These are phyloP conservation scores for Claviceps quebecensis DNA, from an alignment of 2,329 filamentous ascomycete genomes.

Conservation along the genomic window DNA sequence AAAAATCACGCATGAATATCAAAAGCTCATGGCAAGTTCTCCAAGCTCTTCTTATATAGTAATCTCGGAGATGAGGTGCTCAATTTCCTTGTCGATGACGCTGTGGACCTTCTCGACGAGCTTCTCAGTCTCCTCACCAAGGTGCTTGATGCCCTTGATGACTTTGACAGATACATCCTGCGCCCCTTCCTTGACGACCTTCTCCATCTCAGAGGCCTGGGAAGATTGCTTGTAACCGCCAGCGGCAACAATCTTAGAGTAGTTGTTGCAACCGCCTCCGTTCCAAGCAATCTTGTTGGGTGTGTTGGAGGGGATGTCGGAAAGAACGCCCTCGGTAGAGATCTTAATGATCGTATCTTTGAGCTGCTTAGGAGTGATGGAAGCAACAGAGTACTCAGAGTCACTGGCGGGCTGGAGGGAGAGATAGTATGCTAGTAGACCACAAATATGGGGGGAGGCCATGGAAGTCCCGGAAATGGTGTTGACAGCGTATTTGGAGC, in stretches of 20 bases:
- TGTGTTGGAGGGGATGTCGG: constrained; percentile 72
- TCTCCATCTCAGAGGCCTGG: constrained; percentile 32
- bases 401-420: constrained; percentile 84
- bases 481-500: constrained; percentile 90
- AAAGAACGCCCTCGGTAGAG: constrained; percentile 63
- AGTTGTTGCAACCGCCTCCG: constrained; percentile 90
- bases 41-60: constrained; percentile 18
- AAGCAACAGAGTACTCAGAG: constrained; percentile 80
- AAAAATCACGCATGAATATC: not conserved
- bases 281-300: constrained; percentile 98
- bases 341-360: constrained; percentile 79
- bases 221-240: constrained; percentile 53
- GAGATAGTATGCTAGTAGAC: constrained; percentile 94
- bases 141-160: constrained; percentile 36
- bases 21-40: not conserved
- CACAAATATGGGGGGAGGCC: constrained; percentile 93
- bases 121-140: constrained; percentile 44
- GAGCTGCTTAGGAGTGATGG: constrained; percentile 84
- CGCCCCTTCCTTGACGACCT: constrained; percentile 49
- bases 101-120: constrained; percentile 49
- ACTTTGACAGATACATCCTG: constrained; percentile 42
- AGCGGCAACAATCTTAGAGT: constrained; percentile 61
- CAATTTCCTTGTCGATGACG: constrained; percentile 46
- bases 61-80: constrained; percentile 44
- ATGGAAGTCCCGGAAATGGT: constrained; percentile 99